Conservation (phyloP, 2,329 filamentous ascomycete species). For the Fusarium circinatum region DNA sequence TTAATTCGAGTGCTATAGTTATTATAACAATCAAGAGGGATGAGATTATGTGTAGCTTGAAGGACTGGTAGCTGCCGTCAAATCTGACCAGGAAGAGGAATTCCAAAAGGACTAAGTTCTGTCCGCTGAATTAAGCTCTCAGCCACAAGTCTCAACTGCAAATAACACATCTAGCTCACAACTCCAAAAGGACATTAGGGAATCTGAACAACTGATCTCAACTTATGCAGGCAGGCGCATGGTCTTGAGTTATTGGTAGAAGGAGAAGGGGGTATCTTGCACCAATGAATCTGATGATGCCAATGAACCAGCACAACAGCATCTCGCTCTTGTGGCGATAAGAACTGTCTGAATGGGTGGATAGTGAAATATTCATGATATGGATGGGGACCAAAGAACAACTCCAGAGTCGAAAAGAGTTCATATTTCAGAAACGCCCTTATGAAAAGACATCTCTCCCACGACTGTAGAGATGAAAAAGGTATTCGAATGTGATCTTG, state of each 20-base stretch:
- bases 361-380: neutral
- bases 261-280: neutral
- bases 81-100: neutral
- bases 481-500: neutral
- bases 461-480: neutral
- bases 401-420: neutral
- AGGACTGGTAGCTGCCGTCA: neutral
- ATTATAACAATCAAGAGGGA: neutral
- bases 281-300: neutral
- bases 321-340: neutral
- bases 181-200: no score
- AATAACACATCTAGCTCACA: no score
- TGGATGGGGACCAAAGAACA: neutral
- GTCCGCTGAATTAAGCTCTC: no score
- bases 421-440: neutral
- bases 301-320: neutral
- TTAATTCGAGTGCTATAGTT: fast-evolving
- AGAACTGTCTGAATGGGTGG: neutral
- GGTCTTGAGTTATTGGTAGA: neutral
- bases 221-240: neutral
- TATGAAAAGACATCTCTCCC: neutral
- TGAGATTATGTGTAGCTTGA: neutral
- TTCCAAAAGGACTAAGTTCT: no score
- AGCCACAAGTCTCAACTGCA: no score
- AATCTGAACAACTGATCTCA: neutral